Conservation (phyloP, 495 filamentous ascomycete species). For the Sabuloglossum arenarium region DNA sequence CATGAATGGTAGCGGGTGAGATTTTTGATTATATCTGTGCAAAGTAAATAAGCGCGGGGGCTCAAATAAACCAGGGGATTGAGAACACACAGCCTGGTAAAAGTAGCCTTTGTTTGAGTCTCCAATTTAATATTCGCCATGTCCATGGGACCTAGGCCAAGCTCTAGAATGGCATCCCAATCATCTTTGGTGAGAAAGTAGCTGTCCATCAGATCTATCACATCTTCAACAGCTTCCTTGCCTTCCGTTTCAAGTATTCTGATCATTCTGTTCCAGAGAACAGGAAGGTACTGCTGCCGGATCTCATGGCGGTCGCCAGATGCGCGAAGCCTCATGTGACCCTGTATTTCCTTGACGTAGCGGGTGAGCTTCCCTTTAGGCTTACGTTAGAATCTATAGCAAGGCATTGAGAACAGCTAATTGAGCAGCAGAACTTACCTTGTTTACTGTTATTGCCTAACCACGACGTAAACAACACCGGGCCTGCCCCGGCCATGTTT, state of each 20-base stretch:
- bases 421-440: constrained; percentile 23
- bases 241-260: constrained; percentile 47
- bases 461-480: constrained; percentile 63
- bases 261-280: constrained; percentile 69
- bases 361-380: constrained; percentile 54
- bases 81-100: constrained; percentile 53
- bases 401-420: background rate
- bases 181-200: constrained; percentile 95
- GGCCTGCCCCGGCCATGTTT: constrained; percentile 32
- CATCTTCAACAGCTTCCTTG: constrained; percentile 48
- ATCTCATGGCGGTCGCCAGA: constrained; percentile 91
- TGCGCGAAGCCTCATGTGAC: constrained; percentile 81
- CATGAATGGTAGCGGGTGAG: constrained; percentile 90
- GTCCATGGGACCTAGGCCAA: constrained; percentile 70
- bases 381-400: background rate
- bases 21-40: constrained; percentile 57
- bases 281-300: constrained; percentile 78
- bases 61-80: background rate
- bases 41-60: background rate
- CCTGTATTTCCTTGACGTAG: constrained; percentile 83
- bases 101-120: constrained; percentile 63
- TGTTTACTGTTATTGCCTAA: constrained; percentile 86
- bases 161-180: constrained; percentile 77
- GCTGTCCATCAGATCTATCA: constrained; percentile 85
- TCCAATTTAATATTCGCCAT: constrained; percentile 57